Base-by-base conservation (phyloP, 2,329 filamentous ascomycete species). In the Xylaria sp. region DNA sequence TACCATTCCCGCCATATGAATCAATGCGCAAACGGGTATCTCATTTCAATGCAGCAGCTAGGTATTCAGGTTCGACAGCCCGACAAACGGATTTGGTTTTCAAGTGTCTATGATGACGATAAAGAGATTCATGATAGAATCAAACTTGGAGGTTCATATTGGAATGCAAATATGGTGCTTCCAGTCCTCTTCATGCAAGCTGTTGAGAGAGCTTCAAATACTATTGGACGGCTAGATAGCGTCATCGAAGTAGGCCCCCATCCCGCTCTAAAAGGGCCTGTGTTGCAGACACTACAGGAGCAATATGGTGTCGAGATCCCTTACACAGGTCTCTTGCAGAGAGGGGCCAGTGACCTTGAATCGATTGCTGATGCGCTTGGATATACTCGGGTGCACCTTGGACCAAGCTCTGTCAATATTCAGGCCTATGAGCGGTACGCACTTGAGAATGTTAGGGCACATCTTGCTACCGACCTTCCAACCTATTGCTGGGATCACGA, bases 111-210 rank as follows among this genome's bases (percentile, higher is more conserved):
- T 39, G 67, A n/a, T n/a, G 34, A 11, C 7, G 45, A n/a, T n/a
- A n/a, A n/a, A n/a, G 39, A 67, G 64, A 5, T 61, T 69, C 0
- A 59, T 57, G 4, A 39, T 57, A 11, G 19, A 17, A 48, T 3
- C 3, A 4, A 24, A 14, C 63, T 21, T 12, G 2, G 19, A 19
- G 7, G 7, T 4, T 6, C 3, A 8, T 81, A 81, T 66, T 82
- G 80, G 80, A 67, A 64, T 0, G 70, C 75, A n/a, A 82, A 82
- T 54, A 73, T 81, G 75, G 67, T 71, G 6, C 71, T 72, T 2
- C 74, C 79, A 6, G 80, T 82, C 1, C 19, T 47, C 8, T 62
- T 62, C 50, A 62, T 55, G 51, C 50, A 62, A 55, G 60, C 60
- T 2, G 24, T 55, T 17, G 21, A 56, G 1, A 3, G n/a, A 14